phyloP scores from a whole-genome alignment of 208 protist species.

The Crithidia mellificae region DNA sequence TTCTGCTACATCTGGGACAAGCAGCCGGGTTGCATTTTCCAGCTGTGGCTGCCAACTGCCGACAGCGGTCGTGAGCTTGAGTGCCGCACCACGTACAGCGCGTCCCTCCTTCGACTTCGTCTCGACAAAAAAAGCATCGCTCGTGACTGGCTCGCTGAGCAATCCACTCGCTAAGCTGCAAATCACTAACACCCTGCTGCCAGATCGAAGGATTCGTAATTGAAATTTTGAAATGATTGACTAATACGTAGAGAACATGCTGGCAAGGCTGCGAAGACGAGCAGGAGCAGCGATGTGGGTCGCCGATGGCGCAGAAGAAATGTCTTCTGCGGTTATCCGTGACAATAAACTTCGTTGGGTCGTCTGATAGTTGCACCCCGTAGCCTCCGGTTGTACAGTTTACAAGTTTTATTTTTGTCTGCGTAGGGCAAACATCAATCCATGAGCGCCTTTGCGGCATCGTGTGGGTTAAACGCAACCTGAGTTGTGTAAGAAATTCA shows the following conservation, averaged over 20 bases:
- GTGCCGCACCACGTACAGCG: conserved; percentile 20
- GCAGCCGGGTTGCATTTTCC: not conserved
- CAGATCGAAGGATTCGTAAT: conserved; percentile 56
- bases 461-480: not conserved
- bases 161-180: conserved; percentile 60
- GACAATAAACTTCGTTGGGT: conserved; percentile 51
- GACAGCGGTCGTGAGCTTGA: conserved; percentile 36
- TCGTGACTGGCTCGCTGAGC: not conserved
- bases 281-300: conserved; percentile 70
- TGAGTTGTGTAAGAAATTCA: no score
- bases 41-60: conserved; percentile 9
- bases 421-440: conserved; percentile 20
- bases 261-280: conserved; percentile 51
- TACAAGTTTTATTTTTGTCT: conserved; percentile 11
- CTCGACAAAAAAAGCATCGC: conserved; percentile 41
- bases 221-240: conserved; percentile 43
- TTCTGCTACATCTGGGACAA: conserved; percentile 1
- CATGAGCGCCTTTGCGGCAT: conserved; percentile 13
- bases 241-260: conserved; percentile 69
- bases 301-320: conserved; percentile 50
- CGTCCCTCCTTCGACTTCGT: not conserved
- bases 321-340: conserved; percentile 25
- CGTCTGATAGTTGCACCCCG: conserved; percentile 9
- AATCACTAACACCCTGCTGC: conserved; percentile 62
- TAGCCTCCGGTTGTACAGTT: not conserved